Conservation (phyloP, 495 filamentous ascomycete species). For the Halenospora varia region DNA sequence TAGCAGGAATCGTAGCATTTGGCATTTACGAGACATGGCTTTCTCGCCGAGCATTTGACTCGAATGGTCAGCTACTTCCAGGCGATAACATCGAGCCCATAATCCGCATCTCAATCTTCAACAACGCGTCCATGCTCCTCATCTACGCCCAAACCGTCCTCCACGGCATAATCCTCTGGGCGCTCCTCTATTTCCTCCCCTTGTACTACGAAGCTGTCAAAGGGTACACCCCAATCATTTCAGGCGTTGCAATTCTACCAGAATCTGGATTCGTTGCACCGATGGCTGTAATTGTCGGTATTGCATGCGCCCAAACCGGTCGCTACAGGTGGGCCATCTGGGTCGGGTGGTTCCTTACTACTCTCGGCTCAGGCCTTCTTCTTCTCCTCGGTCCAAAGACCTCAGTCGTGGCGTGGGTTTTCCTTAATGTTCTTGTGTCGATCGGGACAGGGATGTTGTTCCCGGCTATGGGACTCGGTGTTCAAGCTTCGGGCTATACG, state of each 20-base stretch:
- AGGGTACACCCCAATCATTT: constrained; percentile 48
- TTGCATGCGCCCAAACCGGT: constrained; percentile 42
- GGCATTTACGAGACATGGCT: constrained; percentile 44
- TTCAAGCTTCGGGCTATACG: constrained; percentile 40
- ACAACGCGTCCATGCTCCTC: constrained; percentile 33
- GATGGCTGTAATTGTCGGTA: constrained; percentile 43
- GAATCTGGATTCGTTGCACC: constrained; percentile 41
- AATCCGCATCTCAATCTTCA: constrained; percentile 41
- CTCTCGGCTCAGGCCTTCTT: constrained; percentile 44
- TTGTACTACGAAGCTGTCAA: constrained; percentile 67
- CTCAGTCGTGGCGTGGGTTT: constrained; percentile 41
- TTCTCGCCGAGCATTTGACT: constrained; percentile 27
- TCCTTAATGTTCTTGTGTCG: constrained; percentile 48
- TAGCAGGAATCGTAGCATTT: constrained; percentile 36
- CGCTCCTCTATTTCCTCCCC: constrained; percentile 61
- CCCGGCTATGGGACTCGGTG: constrained; percentile 42
- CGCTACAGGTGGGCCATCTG: constrained; percentile 50
- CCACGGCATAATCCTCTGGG: constrained; percentile 46
- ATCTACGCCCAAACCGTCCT: constrained; percentile 41
- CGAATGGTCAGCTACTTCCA: constrained; percentile 11
- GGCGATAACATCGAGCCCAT: constrained; percentile 33
- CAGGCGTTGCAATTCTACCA: constrained; percentile 59
- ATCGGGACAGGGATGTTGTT: constrained; percentile 53
- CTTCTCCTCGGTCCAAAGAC: constrained; percentile 45
- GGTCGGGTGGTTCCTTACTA: constrained; percentile 48